Evolutionary conservation across 805 yeast species (phyloP), one percentile per base, ranked within the genome.

Genomic region (Schizosaccharomyces cryophilus): DNA sequence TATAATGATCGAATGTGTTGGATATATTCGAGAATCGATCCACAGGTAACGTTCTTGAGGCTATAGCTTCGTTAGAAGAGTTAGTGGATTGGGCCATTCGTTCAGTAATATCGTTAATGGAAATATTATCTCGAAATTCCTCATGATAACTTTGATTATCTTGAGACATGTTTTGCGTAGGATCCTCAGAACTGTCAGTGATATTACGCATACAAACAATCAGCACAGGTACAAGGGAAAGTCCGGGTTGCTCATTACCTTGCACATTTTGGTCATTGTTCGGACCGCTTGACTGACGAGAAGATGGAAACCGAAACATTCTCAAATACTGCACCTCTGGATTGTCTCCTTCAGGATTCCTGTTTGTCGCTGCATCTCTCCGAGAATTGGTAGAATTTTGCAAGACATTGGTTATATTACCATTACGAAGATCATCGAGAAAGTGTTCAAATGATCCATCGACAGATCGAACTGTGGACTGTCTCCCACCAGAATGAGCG

Each of bases 371-470:
- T 5, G 26, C 51, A 2, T 45, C 26, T 19, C 51, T 24, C 11
- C 26, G 21, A 45, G 21, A n/a, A 45, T 45, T 45, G 24, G 30
- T 13, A 24, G 56, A 51, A 29, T 45, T 45, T 45, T 51, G 29
- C 30, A 51, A 17, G 24, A 29, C 56, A 51, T 21, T 29, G 24
- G 35, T 51, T 17, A 56, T 17, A 26, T 30, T 35, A 2, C 60
- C 60, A 21, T 35, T 30, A 24, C 60, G 60, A 38, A 56, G 47
- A 35, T 19, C 42, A 13, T 1, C 7, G 6, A 56, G 29, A 17
- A 56, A 56, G 17, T 56, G 19, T 30, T 56, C 60, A 31, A 56
- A 56, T 40, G 60, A 56, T 3, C 42, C 60, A 19, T 56, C 47
- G n/a, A 26, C 42, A 56, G 38, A 56, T 24, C 56, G 35, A n/a